Evolutionary conservation across 2,329 filamentous ascomycete genomes (phyloP).

Genomic region (Fusarium ramigenum): DNA sequence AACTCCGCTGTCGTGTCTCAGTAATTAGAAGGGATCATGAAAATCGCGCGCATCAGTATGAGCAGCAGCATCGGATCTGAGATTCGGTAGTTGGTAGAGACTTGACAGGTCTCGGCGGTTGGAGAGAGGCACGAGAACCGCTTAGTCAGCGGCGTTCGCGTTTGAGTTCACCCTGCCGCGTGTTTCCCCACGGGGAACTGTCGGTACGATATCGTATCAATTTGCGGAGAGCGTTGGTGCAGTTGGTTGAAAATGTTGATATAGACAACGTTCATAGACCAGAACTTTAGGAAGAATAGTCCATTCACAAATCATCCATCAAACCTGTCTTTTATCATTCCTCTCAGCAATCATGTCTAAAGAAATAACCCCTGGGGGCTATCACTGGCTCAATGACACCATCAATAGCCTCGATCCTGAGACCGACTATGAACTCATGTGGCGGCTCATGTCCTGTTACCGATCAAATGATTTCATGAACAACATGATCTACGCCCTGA

Average conservation of each 20-base stretch:
- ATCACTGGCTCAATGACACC: neutral
- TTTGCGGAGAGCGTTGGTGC: neutral
- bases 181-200: neutral
- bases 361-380: neutral
- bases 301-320: neutral
- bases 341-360: neutral
- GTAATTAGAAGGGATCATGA: neutral
- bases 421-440: constrained; percentile 1
- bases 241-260: neutral
- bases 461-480: neutral
- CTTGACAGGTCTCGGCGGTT: neutral
- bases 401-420: neutral
- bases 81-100: neutral
- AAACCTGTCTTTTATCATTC: neutral
- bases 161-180: neutral
- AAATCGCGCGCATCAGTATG: neutral
- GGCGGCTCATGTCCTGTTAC: constrained; percentile 3
- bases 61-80: neutral
- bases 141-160: neutral
- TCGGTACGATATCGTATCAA: neutral
- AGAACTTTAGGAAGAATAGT: fast-evolving
- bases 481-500: neutral
- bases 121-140: fast-evolving
- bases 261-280: neutral
- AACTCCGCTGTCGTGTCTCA: too few relatives aligned